A percentile compares a stretch with the other conserved stretches of the same genome.
phyloP scores from a whole-genome alignment of 2,329 filamentous ascomycete genomes.

The Rosellinia necatrix region DNA sequence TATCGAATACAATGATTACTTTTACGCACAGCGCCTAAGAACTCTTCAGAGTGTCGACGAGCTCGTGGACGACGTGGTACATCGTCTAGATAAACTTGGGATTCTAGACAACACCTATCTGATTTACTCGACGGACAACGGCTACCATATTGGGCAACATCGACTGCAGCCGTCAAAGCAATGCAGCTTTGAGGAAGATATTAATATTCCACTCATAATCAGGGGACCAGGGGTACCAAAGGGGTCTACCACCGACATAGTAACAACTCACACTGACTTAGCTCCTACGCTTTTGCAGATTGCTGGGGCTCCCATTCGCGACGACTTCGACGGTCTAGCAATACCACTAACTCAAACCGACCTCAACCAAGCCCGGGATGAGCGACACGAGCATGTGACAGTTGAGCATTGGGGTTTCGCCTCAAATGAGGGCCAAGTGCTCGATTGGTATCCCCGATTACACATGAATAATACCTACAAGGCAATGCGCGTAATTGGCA shows the following conservation, averaged over 20 bases:
- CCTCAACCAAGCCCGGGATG: slow-evolving; percentile 26
- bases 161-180: slow-evolving; percentile 62
- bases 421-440: slow-evolving; percentile 39
- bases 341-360: slow-evolving; percentile 44
- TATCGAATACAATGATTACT: slow-evolving; percentile 54
- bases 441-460: slow-evolving; percentile 34
- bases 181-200: slow-evolving; percentile 63
- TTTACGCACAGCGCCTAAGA: slow-evolving; percentile 56
- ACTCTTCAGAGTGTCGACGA: slow-evolving; percentile 61
- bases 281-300: slow-evolving; percentile 62
- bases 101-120: slow-evolving; percentile 59
- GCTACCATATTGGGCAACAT: slow-evolving; percentile 65
- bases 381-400: slow-evolving; percentile 52
- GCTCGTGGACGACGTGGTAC: slow-evolving; percentile 53
- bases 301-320: slow-evolving; percentile 47
- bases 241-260: slow-evolving; percentile 45
- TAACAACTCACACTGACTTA: slow-evolving; percentile 67
- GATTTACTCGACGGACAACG: slow-evolving; percentile 64
- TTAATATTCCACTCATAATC: slow-evolving; percentile 61
- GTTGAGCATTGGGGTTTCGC: slow-evolving; percentile 53
- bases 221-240: slow-evolving; percentile 58
- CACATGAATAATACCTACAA: slow-evolving; percentile 59
- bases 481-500: slow-evolving; percentile 51
- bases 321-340: slow-evolving; percentile 61
- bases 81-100: slow-evolving; percentile 45